Evolutionary conservation across 768 basidiomycete genomes (phyloP).

Genomic region (Pholiota molesta): DNA sequence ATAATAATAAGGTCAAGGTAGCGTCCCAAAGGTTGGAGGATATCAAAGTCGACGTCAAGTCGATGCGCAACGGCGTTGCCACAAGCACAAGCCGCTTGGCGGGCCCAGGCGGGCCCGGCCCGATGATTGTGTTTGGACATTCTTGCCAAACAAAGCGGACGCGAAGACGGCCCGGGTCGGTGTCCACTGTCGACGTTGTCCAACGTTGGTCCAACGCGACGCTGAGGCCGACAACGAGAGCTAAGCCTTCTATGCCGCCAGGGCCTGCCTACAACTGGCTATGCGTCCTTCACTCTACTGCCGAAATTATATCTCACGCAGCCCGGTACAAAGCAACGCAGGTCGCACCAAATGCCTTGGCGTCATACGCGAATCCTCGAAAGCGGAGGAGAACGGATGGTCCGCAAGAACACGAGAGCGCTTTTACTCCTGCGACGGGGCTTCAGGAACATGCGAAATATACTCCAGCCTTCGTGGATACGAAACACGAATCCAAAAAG

Average conservation of each 20-base stretch:
- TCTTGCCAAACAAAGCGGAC: too few species aligned
- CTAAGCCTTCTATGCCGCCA: conserved; percentile 57
- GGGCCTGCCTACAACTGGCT: conserved; percentile 73
- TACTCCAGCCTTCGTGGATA: background rate
- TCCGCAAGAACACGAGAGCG: background rate
- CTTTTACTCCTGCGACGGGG: background rate
- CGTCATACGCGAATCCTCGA: conserved; percentile 19
- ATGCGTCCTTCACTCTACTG: conserved; percentile 62
- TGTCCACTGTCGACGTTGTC: too few species aligned
- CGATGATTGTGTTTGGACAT: too few species aligned
- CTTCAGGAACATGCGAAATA: background rate
- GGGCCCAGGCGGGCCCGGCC: too few species aligned
- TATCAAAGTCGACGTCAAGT: too few species aligned
- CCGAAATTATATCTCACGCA: conserved; percentile 65
- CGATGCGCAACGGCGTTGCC: too few species aligned
- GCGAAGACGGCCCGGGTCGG: too few species aligned
- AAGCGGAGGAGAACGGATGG: conserved; percentile 23
- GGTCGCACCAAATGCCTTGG: conserved; percentile 25
- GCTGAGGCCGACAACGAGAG: background rate
- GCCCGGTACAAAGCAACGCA: conserved; percentile 58
- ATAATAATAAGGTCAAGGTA: too few species aligned
- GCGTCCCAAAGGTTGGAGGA: background rate
- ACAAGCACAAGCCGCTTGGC: too few species aligned
- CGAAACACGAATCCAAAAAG: background rate
- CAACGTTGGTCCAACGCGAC: too few species aligned